phyloP scores from a whole-genome alignment of 768 basidiomycete genomes.

The Phylloporus scabripes region DNA sequence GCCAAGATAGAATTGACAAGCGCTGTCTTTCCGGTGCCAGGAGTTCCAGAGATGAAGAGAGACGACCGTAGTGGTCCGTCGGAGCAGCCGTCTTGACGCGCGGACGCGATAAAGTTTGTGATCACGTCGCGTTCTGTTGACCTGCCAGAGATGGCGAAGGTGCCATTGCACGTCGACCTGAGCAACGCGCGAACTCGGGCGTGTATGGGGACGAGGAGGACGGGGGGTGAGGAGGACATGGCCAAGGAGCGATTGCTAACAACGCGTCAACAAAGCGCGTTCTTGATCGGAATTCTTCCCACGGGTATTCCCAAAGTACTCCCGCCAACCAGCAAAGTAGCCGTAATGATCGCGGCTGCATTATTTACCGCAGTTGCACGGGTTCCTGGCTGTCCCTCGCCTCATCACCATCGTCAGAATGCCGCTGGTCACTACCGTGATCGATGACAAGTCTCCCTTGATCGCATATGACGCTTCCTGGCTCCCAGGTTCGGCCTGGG shows the following conservation, averaged over 20 bases:
- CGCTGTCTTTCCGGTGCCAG: conserved; percentile 91
- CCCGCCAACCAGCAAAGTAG: neutral
- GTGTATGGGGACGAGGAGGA: conserved; percentile 40
- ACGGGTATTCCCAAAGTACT: neutral
- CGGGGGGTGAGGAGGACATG: conserved; percentile 47
- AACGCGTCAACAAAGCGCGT: conserved; percentile 24
- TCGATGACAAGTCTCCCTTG: conserved; percentile 32
- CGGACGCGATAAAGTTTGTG: conserved; percentile 52
- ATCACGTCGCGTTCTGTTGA: conserved; percentile 56
- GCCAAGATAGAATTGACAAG: conserved; percentile 63
- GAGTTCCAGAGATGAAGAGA: conserved; percentile 88
- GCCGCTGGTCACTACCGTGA: conserved; percentile 22
- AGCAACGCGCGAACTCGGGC: conserved; percentile 66
- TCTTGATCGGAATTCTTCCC: conserved; percentile 20
- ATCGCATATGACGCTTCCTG: conserved; percentile 26
- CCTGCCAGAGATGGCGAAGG: conserved; percentile 59
- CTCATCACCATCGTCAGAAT: conserved; percentile 4
- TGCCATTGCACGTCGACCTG: conserved; percentile 61
- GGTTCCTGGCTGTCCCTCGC: neutral
- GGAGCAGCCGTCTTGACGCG: conserved; percentile 33
- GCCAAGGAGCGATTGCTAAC: conserved; percentile 35
- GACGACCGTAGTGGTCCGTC: conserved; percentile 33
- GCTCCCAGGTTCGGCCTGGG: conserved; percentile 12
- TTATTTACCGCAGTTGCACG: neutral
- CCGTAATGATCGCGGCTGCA: neutral